These are phyloP conservation scores for Cordyceps cateniannulata DNA, from an alignment of 2,329 filamentous ascomycete species.

Conservation along the genomic window DNA sequence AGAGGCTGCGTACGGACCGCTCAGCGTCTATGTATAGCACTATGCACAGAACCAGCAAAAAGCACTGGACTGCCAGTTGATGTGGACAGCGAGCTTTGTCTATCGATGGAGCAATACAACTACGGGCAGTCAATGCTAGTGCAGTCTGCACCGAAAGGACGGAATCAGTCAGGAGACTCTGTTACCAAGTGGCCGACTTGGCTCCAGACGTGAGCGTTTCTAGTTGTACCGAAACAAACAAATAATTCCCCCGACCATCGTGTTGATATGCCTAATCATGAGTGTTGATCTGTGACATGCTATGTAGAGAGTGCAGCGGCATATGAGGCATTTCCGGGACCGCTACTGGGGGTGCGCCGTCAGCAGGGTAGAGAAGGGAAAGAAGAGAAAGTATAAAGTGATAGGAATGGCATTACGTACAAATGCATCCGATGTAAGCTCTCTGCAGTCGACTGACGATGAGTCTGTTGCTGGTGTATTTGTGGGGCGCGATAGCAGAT, in stretches of 20 bases:
- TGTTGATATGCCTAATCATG: neutral
- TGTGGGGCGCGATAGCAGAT: conserved; percentile 4
- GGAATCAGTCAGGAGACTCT: neutral
- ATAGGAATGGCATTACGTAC: too few species aligned
- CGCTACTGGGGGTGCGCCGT: neutral
- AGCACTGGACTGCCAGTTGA: neutral
- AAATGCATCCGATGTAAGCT: too few species aligned
- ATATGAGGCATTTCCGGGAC: neutral
- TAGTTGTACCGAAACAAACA: conserved; percentile 12
- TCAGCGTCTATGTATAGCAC: neutral
- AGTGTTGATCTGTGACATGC: neutral
- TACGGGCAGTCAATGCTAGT: conserved; percentile 13
- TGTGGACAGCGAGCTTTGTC: neutral
- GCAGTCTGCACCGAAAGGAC: conserved; percentile 2
- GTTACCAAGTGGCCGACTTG: conserved; percentile 8
- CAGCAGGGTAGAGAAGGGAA: neutral
- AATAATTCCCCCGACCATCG: neutral
- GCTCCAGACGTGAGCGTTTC: neutral
- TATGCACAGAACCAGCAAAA: neutral
- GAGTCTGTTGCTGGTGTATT: neutral
- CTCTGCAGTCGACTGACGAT: neutral
- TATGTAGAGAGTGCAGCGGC: neutral
- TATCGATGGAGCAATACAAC: conserved; percentile 11
- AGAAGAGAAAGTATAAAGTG: too few species aligned
- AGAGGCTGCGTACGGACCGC: conserved; percentile 5